Base-by-base conservation (phyloP, 176 grass and related monocot genomes). In the Leersia perrieri region DNA sequence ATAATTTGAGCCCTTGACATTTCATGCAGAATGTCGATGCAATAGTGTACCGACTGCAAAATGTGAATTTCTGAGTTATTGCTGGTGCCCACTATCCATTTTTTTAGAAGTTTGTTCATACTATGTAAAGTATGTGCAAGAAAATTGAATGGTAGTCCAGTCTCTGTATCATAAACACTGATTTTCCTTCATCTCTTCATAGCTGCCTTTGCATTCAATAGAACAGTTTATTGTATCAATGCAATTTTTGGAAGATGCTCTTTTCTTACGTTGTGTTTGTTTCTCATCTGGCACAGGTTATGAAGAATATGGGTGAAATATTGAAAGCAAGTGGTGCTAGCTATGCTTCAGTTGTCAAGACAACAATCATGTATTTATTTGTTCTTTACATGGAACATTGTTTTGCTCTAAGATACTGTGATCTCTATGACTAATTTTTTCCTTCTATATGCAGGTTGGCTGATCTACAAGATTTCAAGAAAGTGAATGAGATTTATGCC, bases 251-350 rank as follows among this genome's bases (percentile, higher is more conserved):
- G 16, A 64, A 64, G 22, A 20, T 60, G 29, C 44, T 71, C 12
- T 20, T 60, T 53, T 67, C 70, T 60, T 20, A 81, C 68, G 13
- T 12, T 30, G 14, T 38, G 11, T 41, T 38, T 88, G 11, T 66
- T 68, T 58, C 9, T 68, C 14, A 70, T 62, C 30, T 70, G 14
- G 67, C 49, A 39, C 74, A 99, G 96, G 76, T 95, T 66, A 82
- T 99, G 75, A 99, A 95, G 80, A 99, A 99, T 80, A 99, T 99
- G 75, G 96, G 92, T 0, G 96, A 93, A 86, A 93, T 99, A 88
- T 47, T 99, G 71, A 93, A 93, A 83, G 90, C 96, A 28, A 95
- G 92, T 72, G 92, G 96, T 49, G 93, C 92, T 60, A 90, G 82
- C 73, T 99, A 95, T 49, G 86, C 92, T 79, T 99, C 96, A 28